Evolutionary conservation across 495 filamentous ascomycete species (phyloP), one percentile per base, ranked within the genome.

Genomic region (Bathelium albidoporum): DNA sequence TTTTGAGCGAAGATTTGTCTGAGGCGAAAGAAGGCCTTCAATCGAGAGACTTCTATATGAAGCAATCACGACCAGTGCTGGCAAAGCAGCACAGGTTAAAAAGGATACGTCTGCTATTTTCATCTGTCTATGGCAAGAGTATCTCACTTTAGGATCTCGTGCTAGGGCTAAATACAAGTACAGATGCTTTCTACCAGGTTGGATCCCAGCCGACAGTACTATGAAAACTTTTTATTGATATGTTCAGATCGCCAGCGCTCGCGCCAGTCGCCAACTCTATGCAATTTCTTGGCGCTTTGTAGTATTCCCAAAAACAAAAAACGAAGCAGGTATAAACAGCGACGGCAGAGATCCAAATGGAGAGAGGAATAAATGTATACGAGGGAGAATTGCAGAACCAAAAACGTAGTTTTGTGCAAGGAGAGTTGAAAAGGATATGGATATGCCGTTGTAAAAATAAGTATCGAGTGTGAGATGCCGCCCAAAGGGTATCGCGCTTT

Each of bases 401-500:
- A 14, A 39, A 39, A 29, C 16, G 29, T 49, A 49, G 14, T 11
- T 29, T 55, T 1, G 5, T 26, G 11, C 12, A 5, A 20, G 5
- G 9, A 29, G 49, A 29, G 16, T 11, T 9, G 49, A 9, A 20
- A 20, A 29, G 20, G 5, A 10, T 12, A 20, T n/a, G 20, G 20
- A 49, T 20, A 20, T 18, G 18, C 36, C 16, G 36, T 5, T 16
- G 16, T 18, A 10, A 3, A 20, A 49, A 49, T 3, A n/a, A n/a
- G 11, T n/a, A 55, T 28, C 12, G 29, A n/a, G 3, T 11, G 16
- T 11, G 2, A 55, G 49, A 55, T 20, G 49, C 49, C 49, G 49
- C 49, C 49, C 49, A 55, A 28, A 20, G 49, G 49, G 49, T 55
- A 55, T 55, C 49, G 49, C 49, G 49, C 49, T 55, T 28, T 29